Percentiles rank a stretch among this genome's conserved stretches.
These are phyloP conservation scores for Penicillium subrubescens DNA, from an alignment of 495 filamentous ascomycete genomes.

Conservation along the genomic window DNA sequence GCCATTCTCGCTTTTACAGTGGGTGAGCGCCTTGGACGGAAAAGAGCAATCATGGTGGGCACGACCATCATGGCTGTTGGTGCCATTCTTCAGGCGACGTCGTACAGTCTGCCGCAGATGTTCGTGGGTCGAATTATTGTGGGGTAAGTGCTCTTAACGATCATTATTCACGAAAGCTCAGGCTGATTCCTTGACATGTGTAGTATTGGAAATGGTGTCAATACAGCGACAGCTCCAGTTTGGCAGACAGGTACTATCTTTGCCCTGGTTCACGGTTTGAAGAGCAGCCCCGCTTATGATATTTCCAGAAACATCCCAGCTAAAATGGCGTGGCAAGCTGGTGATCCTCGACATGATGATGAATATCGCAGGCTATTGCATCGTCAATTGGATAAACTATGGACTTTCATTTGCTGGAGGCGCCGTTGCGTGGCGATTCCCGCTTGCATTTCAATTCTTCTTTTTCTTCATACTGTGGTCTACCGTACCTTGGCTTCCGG, in stretches of 20 bases:
- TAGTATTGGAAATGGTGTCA: background rate
- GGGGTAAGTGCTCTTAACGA: conserved; percentile 12
- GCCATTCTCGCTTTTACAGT: background rate
- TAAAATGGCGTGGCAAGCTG: conserved; percentile 59
- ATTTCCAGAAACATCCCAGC: background rate
- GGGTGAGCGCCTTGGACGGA: background rate
- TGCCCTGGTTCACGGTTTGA: background rate
- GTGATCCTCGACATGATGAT: conserved; percentile 62
- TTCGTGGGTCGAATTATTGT: conserved; percentile 62
- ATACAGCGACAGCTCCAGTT: background rate
- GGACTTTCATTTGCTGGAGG: conserved; percentile 21
- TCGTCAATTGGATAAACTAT: conserved; percentile 55
- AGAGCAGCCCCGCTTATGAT: background rate
- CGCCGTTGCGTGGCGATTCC: conserved; percentile 52
- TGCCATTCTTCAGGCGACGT: conserved; percentile 58
- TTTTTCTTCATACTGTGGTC: conserved; percentile 52
- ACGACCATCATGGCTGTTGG: conserved; percentile 59
- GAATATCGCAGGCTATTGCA: conserved; percentile 53
- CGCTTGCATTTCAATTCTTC: conserved; percentile 54
- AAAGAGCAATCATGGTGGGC: background rate
- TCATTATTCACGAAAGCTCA: no score
- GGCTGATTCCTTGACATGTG: no score
- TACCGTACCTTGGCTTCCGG: conserved; percentile 57
- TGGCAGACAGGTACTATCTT: background rate
- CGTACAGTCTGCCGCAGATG: conserved; percentile 61